Conservation (phyloP, 2,329 filamentous ascomycete genomes). For the Chaetomium olivaceum region DNA sequence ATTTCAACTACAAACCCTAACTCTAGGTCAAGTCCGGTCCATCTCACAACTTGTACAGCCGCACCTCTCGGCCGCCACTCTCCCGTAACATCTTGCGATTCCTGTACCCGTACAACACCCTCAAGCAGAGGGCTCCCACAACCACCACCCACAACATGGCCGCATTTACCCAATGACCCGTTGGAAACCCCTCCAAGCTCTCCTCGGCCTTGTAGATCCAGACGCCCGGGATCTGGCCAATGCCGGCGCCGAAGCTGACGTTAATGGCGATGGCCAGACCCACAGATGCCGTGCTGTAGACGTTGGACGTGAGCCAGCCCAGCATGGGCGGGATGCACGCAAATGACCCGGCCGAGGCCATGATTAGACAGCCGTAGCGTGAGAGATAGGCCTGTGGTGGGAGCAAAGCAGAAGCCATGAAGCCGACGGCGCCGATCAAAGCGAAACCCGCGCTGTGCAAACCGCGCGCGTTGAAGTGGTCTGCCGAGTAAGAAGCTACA, state of each 20-base stretch:
- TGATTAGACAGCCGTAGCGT: slow-evolving; percentile 70
- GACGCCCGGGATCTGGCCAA: slow-evolving; percentile 70
- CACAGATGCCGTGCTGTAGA: slow-evolving; percentile 63
- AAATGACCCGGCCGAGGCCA: slow-evolving; percentile 67
- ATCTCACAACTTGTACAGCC: slow-evolving; percentile 45
- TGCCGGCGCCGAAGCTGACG: slow-evolving; percentile 63
- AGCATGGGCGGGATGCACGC: slow-evolving; percentile 68
- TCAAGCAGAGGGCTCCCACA: slow-evolving; percentile 54
- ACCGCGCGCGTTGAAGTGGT: slow-evolving; percentile 59
- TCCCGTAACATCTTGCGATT: slow-evolving; percentile 41
- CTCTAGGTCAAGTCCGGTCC: not conserved
- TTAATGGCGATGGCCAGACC: slow-evolving; percentile 72
- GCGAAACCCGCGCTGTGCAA: slow-evolving; percentile 47
- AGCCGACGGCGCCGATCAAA: slow-evolving; percentile 48
- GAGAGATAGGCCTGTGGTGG: slow-evolving; percentile 58
- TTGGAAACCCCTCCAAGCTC: slow-evolving; percentile 62
- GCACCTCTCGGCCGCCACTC: slow-evolving; percentile 38
- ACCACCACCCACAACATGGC: slow-evolving; percentile 60
- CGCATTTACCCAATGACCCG: slow-evolving; percentile 69
- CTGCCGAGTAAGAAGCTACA: slow-evolving; percentile 57
- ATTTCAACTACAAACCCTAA: not conserved
- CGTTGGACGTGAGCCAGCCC: slow-evolving; percentile 70
- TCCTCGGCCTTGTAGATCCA: slow-evolving; percentile 73
- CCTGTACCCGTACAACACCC: slow-evolving; percentile 56
- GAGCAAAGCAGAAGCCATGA: slow-evolving; percentile 64